Conservation (phyloP, 768 basidiomycete genomes). For the Rhodotorula taiwanensis region DNA sequence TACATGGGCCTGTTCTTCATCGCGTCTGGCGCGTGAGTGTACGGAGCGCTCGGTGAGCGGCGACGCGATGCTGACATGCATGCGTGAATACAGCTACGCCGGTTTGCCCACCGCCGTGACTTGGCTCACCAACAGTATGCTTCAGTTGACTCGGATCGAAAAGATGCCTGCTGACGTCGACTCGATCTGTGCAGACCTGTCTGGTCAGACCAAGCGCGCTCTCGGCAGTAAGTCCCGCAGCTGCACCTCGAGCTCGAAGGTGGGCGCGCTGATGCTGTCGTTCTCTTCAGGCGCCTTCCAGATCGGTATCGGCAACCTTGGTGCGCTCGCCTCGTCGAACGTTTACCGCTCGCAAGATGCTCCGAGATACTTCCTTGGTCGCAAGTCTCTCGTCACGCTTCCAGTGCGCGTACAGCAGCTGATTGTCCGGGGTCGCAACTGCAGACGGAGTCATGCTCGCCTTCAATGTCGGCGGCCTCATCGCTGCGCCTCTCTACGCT, state of each 20-base stretch:
- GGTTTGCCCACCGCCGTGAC: conserved; percentile 32
- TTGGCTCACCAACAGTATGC: conserved; percentile 38
- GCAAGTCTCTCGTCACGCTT: no score
- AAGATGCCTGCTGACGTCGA: no score
- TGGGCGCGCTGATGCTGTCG: background rate
- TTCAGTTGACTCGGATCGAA: no score
- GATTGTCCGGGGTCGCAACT: no score
- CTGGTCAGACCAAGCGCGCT: conserved; percentile 29
- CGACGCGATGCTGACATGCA: no score
- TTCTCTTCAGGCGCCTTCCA: conserved; percentile 25
- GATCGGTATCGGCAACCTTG: conserved; percentile 39
- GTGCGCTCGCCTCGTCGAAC: conserved; percentile 35
- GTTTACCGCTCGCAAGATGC: conserved; percentile 30
- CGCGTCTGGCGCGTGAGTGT: no score
- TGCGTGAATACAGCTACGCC: conserved; percentile 34
- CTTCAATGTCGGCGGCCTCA: conserved; percentile 30
- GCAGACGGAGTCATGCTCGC: conserved; percentile 36
- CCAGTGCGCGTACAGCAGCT: no score
- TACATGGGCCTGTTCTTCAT: conserved; percentile 37
- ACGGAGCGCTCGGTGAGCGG: no score
- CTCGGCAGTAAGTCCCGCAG: background rate
- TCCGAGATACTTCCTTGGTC: conserved; percentile 34
- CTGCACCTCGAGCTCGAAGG: no score
- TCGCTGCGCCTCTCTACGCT: conserved; percentile 28
- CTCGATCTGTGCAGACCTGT: no score